These are phyloP conservation scores for Trichoderma harzianum DNA, from an alignment of 2,329 filamentous ascomycete genomes.

Conservation along the genomic window DNA sequence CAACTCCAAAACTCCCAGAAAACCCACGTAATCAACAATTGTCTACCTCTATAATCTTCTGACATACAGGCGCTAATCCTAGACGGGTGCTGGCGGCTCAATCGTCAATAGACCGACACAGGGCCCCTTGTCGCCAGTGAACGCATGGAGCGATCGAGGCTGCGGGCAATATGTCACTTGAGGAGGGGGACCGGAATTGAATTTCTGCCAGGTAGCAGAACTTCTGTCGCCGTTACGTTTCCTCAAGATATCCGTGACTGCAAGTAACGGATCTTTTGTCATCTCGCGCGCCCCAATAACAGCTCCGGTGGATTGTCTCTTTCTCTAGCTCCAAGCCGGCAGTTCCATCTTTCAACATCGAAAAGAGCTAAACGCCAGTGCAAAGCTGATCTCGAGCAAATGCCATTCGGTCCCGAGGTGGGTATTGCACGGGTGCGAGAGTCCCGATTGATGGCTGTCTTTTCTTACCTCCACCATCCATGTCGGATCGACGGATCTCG, in stretches of 20 bases:
- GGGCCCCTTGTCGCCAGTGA: not conserved
- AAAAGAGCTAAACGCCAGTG: not conserved
- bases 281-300: not conserved
- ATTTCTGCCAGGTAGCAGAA: not conserved
- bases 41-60: not conserved
- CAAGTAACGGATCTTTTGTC: not conserved
- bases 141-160: slow-evolving; percentile 10
- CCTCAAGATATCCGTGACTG: not conserved
- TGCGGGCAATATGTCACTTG: not conserved
- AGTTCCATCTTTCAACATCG: not conserved
- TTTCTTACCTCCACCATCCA: not conserved
- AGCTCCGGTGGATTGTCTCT: not conserved
- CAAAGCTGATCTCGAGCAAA: not conserved
- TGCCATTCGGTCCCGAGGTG: not conserved
- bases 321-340: not conserved
- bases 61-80: slow-evolving; percentile 6
- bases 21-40: not conserved
- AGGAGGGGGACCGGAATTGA: not conserved
- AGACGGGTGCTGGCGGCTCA: not conserved
- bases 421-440: not conserved
- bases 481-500: not conserved
- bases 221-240: not conserved
- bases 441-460: not conserved
- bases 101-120: not conserved
- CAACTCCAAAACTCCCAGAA: not conserved